Evolutionary conservation across 1,139 yeast genomes (phyloP), one percentile per base, ranked within the genome.

Genomic region (Sugiyamaella paludigena): DNA sequence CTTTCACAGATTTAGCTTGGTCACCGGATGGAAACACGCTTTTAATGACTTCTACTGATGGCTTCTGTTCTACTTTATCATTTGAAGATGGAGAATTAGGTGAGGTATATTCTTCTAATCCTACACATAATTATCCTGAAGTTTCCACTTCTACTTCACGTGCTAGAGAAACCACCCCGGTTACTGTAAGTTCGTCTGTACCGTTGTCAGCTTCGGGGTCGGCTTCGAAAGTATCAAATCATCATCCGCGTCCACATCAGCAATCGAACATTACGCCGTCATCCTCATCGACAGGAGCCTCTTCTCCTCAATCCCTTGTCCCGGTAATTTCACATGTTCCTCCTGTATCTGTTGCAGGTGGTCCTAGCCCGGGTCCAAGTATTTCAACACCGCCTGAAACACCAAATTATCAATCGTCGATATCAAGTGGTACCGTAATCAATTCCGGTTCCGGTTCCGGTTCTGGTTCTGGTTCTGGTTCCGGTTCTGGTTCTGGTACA

Each of bases 1-100:
- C 95, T 0, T 77, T 92, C 35, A 91, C 98, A 0, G 98, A 92
- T 63, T 64, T 91, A 46, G 71, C 84, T 9, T 94, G 98, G 98
- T 78, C 86, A 36, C 69, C 71, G 2, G 88, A 86, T 64, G 98
- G 98, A 0, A 68, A 69, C n/a, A 71, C 78, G 13, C 68, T 92
- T 27, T 72, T 91, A 55, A 76, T 85, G 30, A 81, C 95, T n/a
- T 87, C 97, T 0, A 85, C 95, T 0, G 99, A 94, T 66, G 98
- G 98, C 19, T 91, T 88, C 62, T 87, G 97, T 59, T 85, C 96
- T 0, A 76, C 77, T 36, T 67, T 88, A 2, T 67, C 70, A 5
- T 80, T 87, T 50, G 77, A 75, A 2, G 63, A 66, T 1, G 76
- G 69, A 1, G 74, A 76, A 16, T 75, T 87, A 45, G 95, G 95